Conservation (phyloP, 805 yeast species). For the Groenewaldozyma tartarivorans region DNA sequence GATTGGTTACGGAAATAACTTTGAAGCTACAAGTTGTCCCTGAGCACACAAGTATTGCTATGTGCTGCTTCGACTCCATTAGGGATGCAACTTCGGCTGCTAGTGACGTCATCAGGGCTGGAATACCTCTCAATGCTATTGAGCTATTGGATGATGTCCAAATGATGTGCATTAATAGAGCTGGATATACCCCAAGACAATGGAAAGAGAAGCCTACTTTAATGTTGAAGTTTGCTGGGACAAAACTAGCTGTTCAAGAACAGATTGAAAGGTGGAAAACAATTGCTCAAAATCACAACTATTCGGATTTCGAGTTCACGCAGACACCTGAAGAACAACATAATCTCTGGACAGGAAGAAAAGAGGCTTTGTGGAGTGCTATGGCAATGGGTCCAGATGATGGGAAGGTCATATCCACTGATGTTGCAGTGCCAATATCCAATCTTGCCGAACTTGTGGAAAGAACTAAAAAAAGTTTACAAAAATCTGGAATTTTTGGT, state of each 20-base stretch:
- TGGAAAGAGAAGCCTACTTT: conserved; percentile 56
- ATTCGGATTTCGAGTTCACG: conserved; percentile 54
- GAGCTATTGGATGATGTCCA: conserved; percentile 65
- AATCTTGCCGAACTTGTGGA: conserved; percentile 52
- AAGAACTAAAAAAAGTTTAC: conserved; percentile 50
- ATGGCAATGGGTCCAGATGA: conserved; percentile 54
- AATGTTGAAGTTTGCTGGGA: conserved; percentile 55
- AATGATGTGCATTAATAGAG: conserved; percentile 55
- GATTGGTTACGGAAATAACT: conserved; percentile 70
- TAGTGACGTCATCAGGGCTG: conserved; percentile 48
- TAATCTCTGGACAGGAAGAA: conserved; percentile 70
- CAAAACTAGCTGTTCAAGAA: conserved; percentile 34
- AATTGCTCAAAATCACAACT: conserved; percentile 45
- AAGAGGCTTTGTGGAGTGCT: conserved; percentile 56
- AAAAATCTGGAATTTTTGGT: conserved; percentile 40
- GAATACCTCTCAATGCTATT: conserved; percentile 62
- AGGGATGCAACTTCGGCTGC: conserved; percentile 66
- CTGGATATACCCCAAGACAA: conserved; percentile 41
- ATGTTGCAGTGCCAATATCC: conserved; percentile 76
- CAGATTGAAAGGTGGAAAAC: conserved; percentile 36
- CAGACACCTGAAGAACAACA: conserved; percentile 47
- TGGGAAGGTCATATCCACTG: conserved; percentile 63
- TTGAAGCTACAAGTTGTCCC: conserved; percentile 61
- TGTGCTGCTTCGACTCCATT: conserved; percentile 58
- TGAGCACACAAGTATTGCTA: conserved; percentile 52